A percentile compares a stretch with the other conserved stretches of the same genome.
phyloP scores from a whole-genome alignment of 768 basidiomycete genomes.

The Rhizopogon vesiculosus region DNA sequence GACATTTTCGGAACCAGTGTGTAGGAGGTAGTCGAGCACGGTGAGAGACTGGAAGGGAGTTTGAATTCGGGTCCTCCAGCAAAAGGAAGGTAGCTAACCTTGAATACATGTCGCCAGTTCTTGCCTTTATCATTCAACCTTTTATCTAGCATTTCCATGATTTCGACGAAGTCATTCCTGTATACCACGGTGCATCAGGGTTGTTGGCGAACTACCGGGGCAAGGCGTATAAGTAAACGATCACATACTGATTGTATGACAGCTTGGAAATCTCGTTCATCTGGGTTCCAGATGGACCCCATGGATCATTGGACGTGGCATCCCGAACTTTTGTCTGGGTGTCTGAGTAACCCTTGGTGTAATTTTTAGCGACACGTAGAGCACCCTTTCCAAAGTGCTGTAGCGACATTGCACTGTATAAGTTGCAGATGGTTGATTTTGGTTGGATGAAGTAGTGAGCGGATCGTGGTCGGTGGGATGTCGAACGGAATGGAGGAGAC shows the following conservation, averaged over 20 bases:
- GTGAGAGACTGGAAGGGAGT: constrained; percentile 64
- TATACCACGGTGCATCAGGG: not conserved
- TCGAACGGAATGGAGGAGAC: not conserved
- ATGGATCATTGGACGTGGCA: constrained; percentile 96
- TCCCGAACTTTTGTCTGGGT: constrained; percentile 94
- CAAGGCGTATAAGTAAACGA: not conserved
- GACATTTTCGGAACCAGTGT: constrained; percentile 96
- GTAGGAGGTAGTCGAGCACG: constrained; percentile 91
- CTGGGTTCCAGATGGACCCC: constrained; percentile 96
- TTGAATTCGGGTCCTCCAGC: not conserved
- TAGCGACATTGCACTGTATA: constrained; percentile 37
- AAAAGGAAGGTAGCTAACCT: constrained; percentile 44
- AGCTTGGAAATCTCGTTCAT: constrained; percentile 99
- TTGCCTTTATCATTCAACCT: constrained; percentile 98
- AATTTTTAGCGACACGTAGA: constrained; percentile 88
- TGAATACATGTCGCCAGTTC: constrained; percentile 99
- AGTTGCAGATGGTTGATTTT: not conserved
- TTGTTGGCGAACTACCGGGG: not conserved
- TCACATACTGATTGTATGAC: constrained; percentile 89
- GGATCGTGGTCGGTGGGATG: constrained; percentile 2
- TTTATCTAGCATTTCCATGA: constrained; percentile 99
- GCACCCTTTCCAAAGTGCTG: constrained; percentile 84
- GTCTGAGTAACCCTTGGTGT: constrained; percentile 95
- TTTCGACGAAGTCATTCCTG: constrained; percentile 94
- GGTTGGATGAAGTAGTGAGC: not conserved